Conservation (phyloP, 2,329 filamentous ascomycete species). For the Amauroascus niger region DNA sequence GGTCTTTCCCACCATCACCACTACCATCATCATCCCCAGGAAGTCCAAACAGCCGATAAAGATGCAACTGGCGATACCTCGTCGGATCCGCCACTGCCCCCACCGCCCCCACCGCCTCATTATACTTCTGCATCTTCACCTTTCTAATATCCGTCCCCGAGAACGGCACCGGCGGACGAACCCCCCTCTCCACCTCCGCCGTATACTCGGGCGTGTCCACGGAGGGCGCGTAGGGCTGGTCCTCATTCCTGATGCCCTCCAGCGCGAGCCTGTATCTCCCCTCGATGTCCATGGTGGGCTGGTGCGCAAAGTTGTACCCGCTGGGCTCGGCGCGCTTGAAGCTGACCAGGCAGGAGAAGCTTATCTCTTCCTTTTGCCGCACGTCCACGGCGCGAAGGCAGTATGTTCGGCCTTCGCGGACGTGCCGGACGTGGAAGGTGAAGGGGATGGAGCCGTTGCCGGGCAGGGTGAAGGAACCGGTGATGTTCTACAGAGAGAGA, state of each 20-base stretch:
- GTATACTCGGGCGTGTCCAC: slow-evolving; percentile 33
- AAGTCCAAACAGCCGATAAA: slow-evolving; percentile 40
- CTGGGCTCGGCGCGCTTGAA: slow-evolving; percentile 43
- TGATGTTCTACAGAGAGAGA: slow-evolving; percentile 40
- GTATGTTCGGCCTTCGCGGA: slow-evolving; percentile 45
- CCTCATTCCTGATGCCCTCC: slow-evolving; percentile 23
- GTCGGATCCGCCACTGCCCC: slow-evolving; percentile 24
- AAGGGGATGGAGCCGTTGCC: slow-evolving; percentile 42
- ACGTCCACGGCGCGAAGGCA: slow-evolving; percentile 45
- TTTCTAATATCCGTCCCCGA: slow-evolving; percentile 43
- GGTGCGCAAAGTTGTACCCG: slow-evolving; percentile 24
- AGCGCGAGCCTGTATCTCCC: slow-evolving; percentile 26
- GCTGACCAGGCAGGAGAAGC: slow-evolving; percentile 45
- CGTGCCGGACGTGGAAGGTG: slow-evolving; percentile 42
- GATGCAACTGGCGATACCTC: slow-evolving; percentile 37
- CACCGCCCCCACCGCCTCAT: slow-evolving; percentile 26
- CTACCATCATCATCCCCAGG: slow-evolving; percentile 25
- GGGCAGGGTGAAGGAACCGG: slow-evolving; percentile 44
- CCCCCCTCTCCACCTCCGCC: slow-evolving; percentile 22
- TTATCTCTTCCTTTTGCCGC: slow-evolving; percentile 39
- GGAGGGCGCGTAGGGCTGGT: slow-evolving; percentile 28
- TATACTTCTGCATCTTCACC: slow-evolving; percentile 45
- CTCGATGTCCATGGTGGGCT: slow-evolving; percentile 24
- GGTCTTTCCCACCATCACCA: neutral
- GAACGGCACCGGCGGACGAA: slow-evolving; percentile 26